Conservation (phyloP, 2,329 filamentous ascomycete genomes). For the Elsinoe necatrix region DNA sequence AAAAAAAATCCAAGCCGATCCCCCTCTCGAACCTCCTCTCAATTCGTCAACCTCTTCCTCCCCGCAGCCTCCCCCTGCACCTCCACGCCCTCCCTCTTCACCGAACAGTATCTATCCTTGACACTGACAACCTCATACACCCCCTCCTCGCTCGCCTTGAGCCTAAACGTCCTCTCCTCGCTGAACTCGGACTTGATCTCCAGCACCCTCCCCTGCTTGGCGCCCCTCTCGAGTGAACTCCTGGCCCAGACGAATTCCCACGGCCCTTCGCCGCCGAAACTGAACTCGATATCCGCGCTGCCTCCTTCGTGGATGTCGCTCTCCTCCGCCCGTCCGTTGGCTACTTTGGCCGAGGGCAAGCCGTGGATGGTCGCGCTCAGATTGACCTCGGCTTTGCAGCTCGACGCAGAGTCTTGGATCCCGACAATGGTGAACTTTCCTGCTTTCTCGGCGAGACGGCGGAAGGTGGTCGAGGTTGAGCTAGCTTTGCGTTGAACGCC, state of each 20-base stretch:
- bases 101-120: constrained; percentile 86
- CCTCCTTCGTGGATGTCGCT: constrained; percentile 96
- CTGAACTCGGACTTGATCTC: constrained; percentile 87
- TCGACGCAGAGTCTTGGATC: constrained; percentile 77
- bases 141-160: constrained; percentile 84
- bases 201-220: constrained; percentile 68
- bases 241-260: constrained; percentile 98
- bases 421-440: constrained; percentile 82
- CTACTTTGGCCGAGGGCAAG: constrained; percentile 84
- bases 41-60: constrained; percentile 30
- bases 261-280: constrained; percentile 90
- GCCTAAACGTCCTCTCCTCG: constrained; percentile 69
- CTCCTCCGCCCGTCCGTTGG: constrained; percentile 68
- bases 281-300: constrained; percentile 84
- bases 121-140: constrained; percentile 97
- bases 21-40: constrained; percentile 17
- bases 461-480: constrained; percentile 73
- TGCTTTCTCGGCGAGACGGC: constrained; percentile 83
- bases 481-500: constrained; percentile 69
- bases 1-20: constrained; percentile 12
- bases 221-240: constrained; percentile 72
- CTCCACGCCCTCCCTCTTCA: constrained; percentile 60
- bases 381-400: constrained; percentile 72
- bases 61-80: constrained; percentile 22
- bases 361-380: constrained; percentile 80